These are phyloP conservation scores for Pseudisothecium myosuroides DNA, from an alignment of 225 moss, liverwort and hornwort genomes.

Conservation along the genomic window DNA sequence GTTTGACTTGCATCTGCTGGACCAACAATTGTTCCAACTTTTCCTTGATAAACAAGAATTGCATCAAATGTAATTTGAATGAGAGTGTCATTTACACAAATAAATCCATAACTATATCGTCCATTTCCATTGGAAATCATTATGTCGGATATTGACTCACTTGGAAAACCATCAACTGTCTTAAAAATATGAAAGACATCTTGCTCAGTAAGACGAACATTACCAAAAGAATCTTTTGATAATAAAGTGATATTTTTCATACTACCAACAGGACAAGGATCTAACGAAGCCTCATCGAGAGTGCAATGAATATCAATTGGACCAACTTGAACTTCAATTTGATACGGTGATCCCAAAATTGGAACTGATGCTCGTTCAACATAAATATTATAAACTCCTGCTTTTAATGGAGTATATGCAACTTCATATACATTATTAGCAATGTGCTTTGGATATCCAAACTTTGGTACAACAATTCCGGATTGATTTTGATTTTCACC, in stretches of 20 bases:
- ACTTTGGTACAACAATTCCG: constrained; percentile 13
- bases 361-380: neutral
- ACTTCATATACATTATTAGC: constrained; percentile 13
- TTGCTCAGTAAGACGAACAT: constrained; percentile 6
- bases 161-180: constrained; percentile 11
- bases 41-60: constrained; percentile 17
- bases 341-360: constrained; percentile 21
- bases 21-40: constrained; percentile 17
- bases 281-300: constrained; percentile 14
- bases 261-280: constrained; percentile 15
- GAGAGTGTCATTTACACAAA: constrained; percentile 13
- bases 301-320: constrained; percentile 18
- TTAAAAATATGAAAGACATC: constrained; percentile 36
- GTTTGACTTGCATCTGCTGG: constrained; percentile 16
- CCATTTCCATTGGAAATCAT: constrained; percentile 33
- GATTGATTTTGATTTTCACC: constrained; percentile 37
- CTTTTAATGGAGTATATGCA: constrained; percentile 17
- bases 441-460: constrained; percentile 12
- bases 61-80: constrained; percentile 18
- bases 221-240: constrained; percentile 25
- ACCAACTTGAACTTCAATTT: constrained; percentile 24
- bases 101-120: constrained; percentile 25
- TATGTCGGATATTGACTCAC: constrained; percentile 5
- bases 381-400: constrained; percentile 16
- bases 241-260: constrained; percentile 22